phyloP scores from a whole-genome alignment of 2,329 filamentous ascomycete species.

The Talaromyces pinophilus region DNA sequence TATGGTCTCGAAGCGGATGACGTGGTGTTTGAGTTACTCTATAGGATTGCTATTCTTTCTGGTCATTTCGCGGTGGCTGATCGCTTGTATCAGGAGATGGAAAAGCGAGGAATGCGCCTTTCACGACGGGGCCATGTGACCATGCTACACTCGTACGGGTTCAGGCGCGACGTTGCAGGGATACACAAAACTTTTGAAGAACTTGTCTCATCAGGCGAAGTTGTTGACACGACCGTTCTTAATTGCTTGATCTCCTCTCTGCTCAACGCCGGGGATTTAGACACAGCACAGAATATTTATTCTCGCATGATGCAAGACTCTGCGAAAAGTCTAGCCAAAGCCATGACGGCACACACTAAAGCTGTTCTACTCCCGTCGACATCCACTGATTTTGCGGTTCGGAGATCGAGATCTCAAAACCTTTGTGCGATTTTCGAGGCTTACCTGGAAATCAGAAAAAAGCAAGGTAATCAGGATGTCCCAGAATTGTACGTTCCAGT shows the following conservation, averaged over 20 bases:
- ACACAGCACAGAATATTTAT: conserved; percentile 78
- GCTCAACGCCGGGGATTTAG: conserved; percentile 71
- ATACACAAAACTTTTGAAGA: conserved; percentile 77
- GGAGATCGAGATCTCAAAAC: conserved; percentile 43
- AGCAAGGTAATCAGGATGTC: background rate
- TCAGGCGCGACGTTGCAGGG: conserved; percentile 70
- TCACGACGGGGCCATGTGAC: conserved; percentile 81
- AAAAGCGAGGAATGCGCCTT: conserved; percentile 63
- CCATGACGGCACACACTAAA: conserved; percentile 26
- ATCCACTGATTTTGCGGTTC: conserved; percentile 39
- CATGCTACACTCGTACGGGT: conserved; percentile 80
- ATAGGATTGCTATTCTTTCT: conserved; percentile 82
- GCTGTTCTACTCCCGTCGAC: conserved; percentile 28
- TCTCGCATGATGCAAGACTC: conserved; percentile 74
- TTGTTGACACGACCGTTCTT: conserved; percentile 82
- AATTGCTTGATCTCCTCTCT: conserved; percentile 84
- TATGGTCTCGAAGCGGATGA: conserved; percentile 66
- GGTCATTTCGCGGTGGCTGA: conserved; percentile 83
- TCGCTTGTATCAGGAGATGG: conserved; percentile 81
- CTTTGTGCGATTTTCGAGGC: conserved; percentile 53
- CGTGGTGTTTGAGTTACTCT: conserved; percentile 92
- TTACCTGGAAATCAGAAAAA: conserved; percentile 34
- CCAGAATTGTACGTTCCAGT: conserved; percentile 69
- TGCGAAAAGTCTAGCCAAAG: conserved; percentile 27
- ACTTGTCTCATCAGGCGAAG: conserved; percentile 80